Evolutionary conservation across 2,329 filamentous ascomycete genomes (phyloP), one percentile per base, ranked within the genome.

Genomic region (Sarocladium kiliense): DNA sequence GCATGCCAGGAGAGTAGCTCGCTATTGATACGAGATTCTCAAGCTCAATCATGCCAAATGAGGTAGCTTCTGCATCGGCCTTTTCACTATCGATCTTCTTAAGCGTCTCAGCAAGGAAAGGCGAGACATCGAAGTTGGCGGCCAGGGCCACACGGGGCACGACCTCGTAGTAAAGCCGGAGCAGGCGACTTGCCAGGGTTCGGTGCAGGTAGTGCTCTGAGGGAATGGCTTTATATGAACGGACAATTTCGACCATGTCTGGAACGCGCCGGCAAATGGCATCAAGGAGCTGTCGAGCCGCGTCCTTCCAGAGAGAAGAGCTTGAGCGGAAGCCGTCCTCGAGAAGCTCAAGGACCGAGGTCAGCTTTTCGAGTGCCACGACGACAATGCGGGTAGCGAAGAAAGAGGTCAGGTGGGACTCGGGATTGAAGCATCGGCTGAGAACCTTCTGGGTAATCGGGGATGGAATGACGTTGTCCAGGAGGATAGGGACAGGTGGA

Each of bases 81-180:
- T 75, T 70, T 16, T 77, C 73, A 14, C 34, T 16, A 42, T 87
- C 82, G 10, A 90, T 70, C 30, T 78, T 77, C 55, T 80, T 77
- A 45, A 97, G 74, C 1, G 86, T 80, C 57, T 84, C 81, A 7
- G 87, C 84, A 16, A 99, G 77, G 19, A 88, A 79, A 1, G 87
- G 75, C 0, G 93, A 94, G 3, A 96, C 87, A 65, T 97, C 94
- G 64, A 97, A 94, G 60, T 88, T 94, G 62, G 91, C 88, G 60
- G 87, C 86, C 14, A 95, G 77, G 1, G 91, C 91, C 23, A 89
- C 76, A 57, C 89, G 85, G 2, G 94, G 92, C 9, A 91, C 79
- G 2, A 89, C 78, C 65, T 92, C 85, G 66, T 95, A 95, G 71
- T 95, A 97, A n/a, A 92, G 78, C 16, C 85, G 80, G 37, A 99